phyloP scores from a whole-genome alignment of 345 rosid genomes.

The Euphorbia lathyris region DNA sequence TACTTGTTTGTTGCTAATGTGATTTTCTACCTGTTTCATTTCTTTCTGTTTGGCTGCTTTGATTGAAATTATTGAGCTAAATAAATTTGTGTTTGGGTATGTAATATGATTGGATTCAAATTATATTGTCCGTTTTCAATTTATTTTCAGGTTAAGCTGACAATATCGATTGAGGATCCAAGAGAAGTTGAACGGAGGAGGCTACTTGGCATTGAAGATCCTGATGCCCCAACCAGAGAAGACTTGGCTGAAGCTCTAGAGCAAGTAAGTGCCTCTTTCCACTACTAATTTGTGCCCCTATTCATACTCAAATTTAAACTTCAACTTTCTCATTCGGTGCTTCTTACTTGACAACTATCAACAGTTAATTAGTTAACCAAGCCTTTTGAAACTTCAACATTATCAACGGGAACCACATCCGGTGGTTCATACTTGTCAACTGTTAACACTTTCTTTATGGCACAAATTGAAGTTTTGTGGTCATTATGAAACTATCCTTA shows the following conservation, averaged over 20 bases:
- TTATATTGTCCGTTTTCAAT: constrained; percentile 8
- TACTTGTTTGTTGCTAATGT: neutral
- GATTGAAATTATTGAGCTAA: neutral
- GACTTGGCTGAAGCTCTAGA: constrained; percentile 81
- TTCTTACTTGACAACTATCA: neutral
- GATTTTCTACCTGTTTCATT: neutral
- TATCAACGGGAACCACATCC: neutral
- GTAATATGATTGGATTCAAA: neutral
- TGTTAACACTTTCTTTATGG: too few relatives aligned
- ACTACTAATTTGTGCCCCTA: neutral
- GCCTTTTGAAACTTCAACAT: neutral
- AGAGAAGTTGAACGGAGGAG: constrained; percentile 84
- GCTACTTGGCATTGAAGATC: constrained; percentile 79
- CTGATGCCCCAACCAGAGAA: constrained; percentile 73
- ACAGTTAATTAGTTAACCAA: neutral
- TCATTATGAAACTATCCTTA: neutral
- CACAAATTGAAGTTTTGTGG: neutral
- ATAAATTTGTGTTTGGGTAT: neutral
- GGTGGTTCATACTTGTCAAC: neutral
- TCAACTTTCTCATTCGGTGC: neutral
- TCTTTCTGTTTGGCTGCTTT: neutral
- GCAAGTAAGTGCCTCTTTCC: constrained; percentile 35
- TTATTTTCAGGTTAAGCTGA: constrained; percentile 59
- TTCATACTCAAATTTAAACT: neutral
- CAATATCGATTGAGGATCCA: constrained; percentile 85